phyloP scores from a whole-genome alignment of 768 basidiomycete species.

The Mycena sanguinolenta region DNA sequence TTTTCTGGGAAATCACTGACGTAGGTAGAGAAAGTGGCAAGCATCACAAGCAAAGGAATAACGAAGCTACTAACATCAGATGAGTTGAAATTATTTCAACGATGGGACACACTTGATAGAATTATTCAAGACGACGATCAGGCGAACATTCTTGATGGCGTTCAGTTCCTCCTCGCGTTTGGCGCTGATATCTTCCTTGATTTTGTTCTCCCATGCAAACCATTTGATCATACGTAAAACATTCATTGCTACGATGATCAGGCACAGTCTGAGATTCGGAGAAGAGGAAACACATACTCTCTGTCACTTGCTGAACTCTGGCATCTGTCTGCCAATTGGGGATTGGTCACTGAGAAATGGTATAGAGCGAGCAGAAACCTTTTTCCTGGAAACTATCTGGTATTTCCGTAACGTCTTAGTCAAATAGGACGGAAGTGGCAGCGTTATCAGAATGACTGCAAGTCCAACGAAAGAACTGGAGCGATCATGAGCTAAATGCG shows the following conservation, averaged over 20 bases:
- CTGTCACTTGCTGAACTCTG: conserved; percentile 62
- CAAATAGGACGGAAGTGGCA: conserved; percentile 59
- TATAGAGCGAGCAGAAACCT: background rate
- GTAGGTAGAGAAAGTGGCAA: conserved; percentile 60
- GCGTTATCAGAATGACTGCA: conserved; percentile 52
- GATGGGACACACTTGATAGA: conserved; percentile 51
- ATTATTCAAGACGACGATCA: conserved; percentile 55
- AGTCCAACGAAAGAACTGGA: conserved; percentile 59
- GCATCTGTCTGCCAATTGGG: conserved; percentile 60
- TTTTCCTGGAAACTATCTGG: conserved; percentile 55
- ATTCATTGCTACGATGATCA: conserved; percentile 52
- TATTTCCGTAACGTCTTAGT: conserved; percentile 50
- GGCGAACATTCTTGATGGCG: conserved; percentile 54
- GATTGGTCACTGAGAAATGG: background rate
- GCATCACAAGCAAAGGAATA: conserved; percentile 64
- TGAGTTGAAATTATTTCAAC: background rate
- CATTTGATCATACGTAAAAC: conserved; percentile 66
- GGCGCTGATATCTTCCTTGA: conserved; percentile 54
- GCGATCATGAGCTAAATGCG: background rate
- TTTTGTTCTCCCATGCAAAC: conserved; percentile 64
- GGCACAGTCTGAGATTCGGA: background rate
- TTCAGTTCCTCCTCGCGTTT: conserved; percentile 64
- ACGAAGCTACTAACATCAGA: conserved; percentile 48
- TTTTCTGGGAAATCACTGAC: conserved; percentile 43
- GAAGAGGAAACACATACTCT: conserved; percentile 51